Evolutionary conservation across 2,329 filamentous ascomycete species (phyloP), one percentile per base, ranked within the genome.

Genomic region (Calonectria crousiana): DNA sequence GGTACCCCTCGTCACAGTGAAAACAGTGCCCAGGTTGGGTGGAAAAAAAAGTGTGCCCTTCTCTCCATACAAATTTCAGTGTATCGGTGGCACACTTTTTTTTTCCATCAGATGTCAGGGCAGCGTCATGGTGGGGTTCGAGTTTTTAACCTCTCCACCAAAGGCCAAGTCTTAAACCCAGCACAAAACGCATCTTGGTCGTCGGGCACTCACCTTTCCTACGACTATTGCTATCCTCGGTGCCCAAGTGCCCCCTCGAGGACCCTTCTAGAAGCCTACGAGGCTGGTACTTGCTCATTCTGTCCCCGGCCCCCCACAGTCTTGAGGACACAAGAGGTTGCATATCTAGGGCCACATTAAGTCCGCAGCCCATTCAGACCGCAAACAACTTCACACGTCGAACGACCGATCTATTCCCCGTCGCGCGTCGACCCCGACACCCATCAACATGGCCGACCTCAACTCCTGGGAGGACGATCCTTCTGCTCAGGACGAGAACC

Each of bases 381-480:
- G 71, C 76, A 76, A 62, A 60, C 52, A 38, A 53, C 38, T 28
- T 64, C 53, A 44, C 36, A 64, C 60, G 32, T 69, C 72, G 69
- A 71, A 68, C 71, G 75, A 75, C 68, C 70, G 67, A 76, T 69
- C 34, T 62, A 77, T 56, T 72, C 52, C 60, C 67, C 71, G 74
- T 41, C 68, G 34, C 69, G 41, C 58, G 64, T 68, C 62, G 69
- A 56, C 47, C 71, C 67, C 62, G 62, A 44, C 34, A 77, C 73
- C 75, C 71, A 65, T 74, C 79, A 89, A 71, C 82, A 98, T 98
- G 95, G 94, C 96, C 81, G 93, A 96, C 85, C 94, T 95, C 82
- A 95, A 98, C 85, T 98, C 95, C 76, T 98, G 97, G 95, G 96
- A 98, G 87, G 95, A 98, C 82, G 95, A 96, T 82, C 92, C 93